Percentiles rank a stretch among this genome's conserved stretches.
Evolutionary conservation across 2,329 filamentous ascomycete species (phyloP).

Genomic region (Penicillium sp.): DNA sequence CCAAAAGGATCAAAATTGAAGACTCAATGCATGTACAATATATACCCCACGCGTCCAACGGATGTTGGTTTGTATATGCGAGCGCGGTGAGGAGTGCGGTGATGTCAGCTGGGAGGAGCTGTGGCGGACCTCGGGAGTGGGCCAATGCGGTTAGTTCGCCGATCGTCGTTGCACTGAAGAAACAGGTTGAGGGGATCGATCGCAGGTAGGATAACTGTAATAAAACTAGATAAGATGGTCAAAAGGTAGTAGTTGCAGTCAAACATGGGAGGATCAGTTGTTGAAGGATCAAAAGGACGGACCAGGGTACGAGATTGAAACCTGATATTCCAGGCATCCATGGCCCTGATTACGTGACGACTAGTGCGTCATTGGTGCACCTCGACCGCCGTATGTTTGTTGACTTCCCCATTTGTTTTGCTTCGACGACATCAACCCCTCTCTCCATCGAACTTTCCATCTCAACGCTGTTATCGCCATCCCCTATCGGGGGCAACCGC

Average conservation of each 20-base stretch:
- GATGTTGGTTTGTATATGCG: neutral
- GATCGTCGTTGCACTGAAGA: conserved; percentile 1
- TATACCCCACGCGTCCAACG: neutral
- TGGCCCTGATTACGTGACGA: conserved; percentile 8
- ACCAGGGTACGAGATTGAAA: neutral
- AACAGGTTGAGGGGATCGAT: neutral
- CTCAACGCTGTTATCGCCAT: conserved; percentile 13
- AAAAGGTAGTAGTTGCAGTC: neutral
- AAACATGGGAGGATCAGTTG: neutral
- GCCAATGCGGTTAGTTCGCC: conserved; percentile 16
- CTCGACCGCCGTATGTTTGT: conserved; percentile 38
- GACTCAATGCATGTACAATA: neutral
- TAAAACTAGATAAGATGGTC: neutral
- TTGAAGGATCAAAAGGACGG: neutral
- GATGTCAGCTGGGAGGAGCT: conserved; percentile 24
- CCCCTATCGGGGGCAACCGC: conserved; percentile 29
- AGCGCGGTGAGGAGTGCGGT: conserved; percentile 19
- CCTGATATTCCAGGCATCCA: conserved; percentile 9
- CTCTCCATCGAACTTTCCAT: conserved; percentile 14
- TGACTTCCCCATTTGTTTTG: conserved; percentile 27
- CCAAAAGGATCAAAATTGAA: neutral
- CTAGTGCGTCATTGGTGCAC: conserved; percentile 23
- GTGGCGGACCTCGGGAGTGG: conserved; percentile 16
- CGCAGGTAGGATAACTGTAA: neutral
- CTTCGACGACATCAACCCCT: conserved; percentile 19